These are phyloP conservation scores for Tarenaya hassleriana DNA, from an alignment of 345 rosid genomes.

Conservation along the genomic window DNA sequence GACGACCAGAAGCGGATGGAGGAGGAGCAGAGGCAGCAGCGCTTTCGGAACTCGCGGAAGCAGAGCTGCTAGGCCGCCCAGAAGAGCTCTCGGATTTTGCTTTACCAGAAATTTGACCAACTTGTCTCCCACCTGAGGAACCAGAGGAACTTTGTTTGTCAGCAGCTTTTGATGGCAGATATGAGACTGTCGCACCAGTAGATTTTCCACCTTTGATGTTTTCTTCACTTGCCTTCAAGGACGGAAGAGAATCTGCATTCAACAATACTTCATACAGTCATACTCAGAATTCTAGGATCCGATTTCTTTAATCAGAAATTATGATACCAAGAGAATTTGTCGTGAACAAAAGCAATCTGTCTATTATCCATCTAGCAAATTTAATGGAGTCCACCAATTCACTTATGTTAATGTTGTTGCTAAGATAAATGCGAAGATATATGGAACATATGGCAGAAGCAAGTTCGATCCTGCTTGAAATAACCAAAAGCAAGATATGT, in stretches of 20 bases:
- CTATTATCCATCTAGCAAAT: constrained; percentile 10
- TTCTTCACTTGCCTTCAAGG: constrained; percentile 29
- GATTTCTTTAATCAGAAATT: constrained; percentile 6
- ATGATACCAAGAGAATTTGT: constrained; percentile 8
- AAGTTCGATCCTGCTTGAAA: constrained; percentile 9
- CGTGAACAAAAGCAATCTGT: constrained; percentile 15
- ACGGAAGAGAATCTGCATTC: constrained; percentile 36
- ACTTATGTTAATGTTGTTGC: constrained; percentile 1
- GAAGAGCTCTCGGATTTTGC: constrained; percentile 34
- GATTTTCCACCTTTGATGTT: constrained; percentile 35
- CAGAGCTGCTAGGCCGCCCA: constrained; percentile 53
- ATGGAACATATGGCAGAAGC: constrained; percentile 8
- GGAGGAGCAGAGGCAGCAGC: constrained; percentile 28
- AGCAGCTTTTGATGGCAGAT: constrained; percentile 32
- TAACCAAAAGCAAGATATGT: constrained; percentile 2
- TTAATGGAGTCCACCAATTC: constrained; percentile 5
- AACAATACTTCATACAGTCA: constrained; percentile 2
- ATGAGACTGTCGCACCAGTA: constrained; percentile 26
- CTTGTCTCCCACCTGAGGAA: constrained; percentile 39
- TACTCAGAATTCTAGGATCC: constrained; percentile 3
- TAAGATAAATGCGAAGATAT: constrained; percentile 13
- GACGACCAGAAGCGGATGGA: constrained; percentile 40
- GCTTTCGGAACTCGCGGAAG: constrained; percentile 53
- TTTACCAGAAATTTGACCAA: constrained; percentile 33
- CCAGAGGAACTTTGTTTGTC: constrained; percentile 37